Evolutionary conservation across 495 filamentous ascomycete species (phyloP).

Genomic region (Penicillium antarcticum): DNA sequence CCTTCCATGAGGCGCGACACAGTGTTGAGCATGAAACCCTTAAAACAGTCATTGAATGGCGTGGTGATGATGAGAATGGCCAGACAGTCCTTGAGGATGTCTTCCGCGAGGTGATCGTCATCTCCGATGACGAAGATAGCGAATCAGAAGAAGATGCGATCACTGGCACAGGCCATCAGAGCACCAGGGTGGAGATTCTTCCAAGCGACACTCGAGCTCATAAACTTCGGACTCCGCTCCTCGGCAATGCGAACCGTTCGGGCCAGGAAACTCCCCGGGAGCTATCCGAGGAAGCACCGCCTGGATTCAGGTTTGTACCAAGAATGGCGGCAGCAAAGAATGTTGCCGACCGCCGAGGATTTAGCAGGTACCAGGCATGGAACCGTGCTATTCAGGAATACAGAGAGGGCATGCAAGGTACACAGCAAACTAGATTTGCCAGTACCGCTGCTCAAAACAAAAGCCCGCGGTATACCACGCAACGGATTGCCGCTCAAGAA

Average conservation of each 20-base stretch:
- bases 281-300: constrained; percentile 33
- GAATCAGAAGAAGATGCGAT: constrained; percentile 46
- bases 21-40: constrained; percentile 68
- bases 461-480: constrained; percentile 19
- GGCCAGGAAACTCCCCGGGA: constrained; percentile 22
- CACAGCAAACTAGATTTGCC: constrained; percentile 8
- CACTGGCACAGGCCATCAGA: constrained; percentile 18
- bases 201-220: constrained; percentile 33
- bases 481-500: constrained; percentile 18
- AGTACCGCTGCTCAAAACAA: constrained; percentile 10
- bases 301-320: constrained; percentile 35
- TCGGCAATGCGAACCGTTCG: constrained; percentile 17
- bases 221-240: constrained; percentile 31
- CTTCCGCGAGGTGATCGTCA: constrained; percentile 76
- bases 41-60: constrained; percentile 77
- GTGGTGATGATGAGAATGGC: constrained; percentile 78
- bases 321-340: constrained; percentile 20
- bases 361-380: constrained; percentile 49
- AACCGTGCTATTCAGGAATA: constrained; percentile 42
- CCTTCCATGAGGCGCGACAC: constrained; percentile 66
- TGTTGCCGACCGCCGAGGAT: constrained; percentile 43
- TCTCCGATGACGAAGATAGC: constrained; percentile 75
- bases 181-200: constrained; percentile 37
- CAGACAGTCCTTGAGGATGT: constrained; percentile 74
- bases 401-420: constrained; percentile 23